Evolutionary conservation across 2,329 filamentous ascomycete genomes (phyloP).

Genomic region (Colletotrichum gloeosporioides): DNA sequence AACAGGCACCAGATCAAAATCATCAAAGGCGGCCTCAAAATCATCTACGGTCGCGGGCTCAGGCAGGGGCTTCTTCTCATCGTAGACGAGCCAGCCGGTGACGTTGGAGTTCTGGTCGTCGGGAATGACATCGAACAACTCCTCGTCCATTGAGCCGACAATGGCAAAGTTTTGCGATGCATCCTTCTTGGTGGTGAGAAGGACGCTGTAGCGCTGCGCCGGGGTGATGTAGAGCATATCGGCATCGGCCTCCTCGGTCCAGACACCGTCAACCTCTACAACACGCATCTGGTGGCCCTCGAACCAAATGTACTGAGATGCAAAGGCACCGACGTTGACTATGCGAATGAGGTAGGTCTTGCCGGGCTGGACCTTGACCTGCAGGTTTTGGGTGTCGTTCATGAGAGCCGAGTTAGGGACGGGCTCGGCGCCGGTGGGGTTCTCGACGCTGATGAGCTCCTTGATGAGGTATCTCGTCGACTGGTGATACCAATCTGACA

Average conservation of each 20-base stretch:
- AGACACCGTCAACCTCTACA: slow-evolving; percentile 58
- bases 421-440: slow-evolving; percentile 59
- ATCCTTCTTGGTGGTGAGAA: slow-evolving; percentile 51
- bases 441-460: slow-evolving; percentile 50
- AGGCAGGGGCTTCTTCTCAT: slow-evolving; percentile 29
- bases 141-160: slow-evolving; percentile 48
- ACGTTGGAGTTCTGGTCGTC: slow-evolving; percentile 53
- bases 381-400: slow-evolving; percentile 52
- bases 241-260: slow-evolving; percentile 48
- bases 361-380: slow-evolving; percentile 48
- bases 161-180: slow-evolving; percentile 53
- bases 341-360: slow-evolving; percentile 61
- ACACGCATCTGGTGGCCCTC: slow-evolving; percentile 50
- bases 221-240: slow-evolving; percentile 50
- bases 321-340: slow-evolving; percentile 58
- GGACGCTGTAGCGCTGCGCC: slow-evolving; percentile 54
- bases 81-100: slow-evolving; percentile 39
- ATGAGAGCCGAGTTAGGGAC: slow-evolving; percentile 58
- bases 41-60: slow-evolving; percentile 56
- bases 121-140: slow-evolving; percentile 48
- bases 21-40: slow-evolving; percentile 48
- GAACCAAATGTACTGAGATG: slow-evolving; percentile 52
- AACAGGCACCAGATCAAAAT: slow-evolving; percentile 56
- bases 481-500: slow-evolving; percentile 67
- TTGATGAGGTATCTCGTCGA: slow-evolving; percentile 54